Base-by-base conservation (phyloP, 75 land plant species). In the Selaginella moellendorffii region DNA sequence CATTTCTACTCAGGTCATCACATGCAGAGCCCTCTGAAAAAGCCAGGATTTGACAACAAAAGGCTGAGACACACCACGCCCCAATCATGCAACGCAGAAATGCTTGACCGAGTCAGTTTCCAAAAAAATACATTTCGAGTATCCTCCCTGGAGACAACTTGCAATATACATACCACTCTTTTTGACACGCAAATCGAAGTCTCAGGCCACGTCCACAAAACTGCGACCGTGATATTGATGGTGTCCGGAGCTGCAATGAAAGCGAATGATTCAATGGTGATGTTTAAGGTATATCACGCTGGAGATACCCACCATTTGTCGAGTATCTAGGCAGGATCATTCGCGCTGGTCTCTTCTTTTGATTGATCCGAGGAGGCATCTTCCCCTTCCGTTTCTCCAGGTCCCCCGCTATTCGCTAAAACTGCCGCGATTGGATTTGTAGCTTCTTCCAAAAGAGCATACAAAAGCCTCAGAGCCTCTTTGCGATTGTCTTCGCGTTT, bases 401-500 rank as follows among this genome's bases (percentile, higher is more conserved):
- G n/a, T n/a, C n/a, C n/a, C n/a, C n/a, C n/a, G n/a, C n/a, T 14
- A 36, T 36, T 36, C 10, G 46, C 46, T 36, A 36, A 36, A 36
- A 36, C 46, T 14, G 46, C 46, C 10, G 46, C 46, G 14, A 36
- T 36, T 36, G 46, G 46, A 36, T 82, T 82, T 24, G 66, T 73
- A 27, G 97, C 93, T 56, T 91, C 97, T 61, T 84, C 88, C 54
- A 91, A 79, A 54, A 91, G 70, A 2, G 80, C 77, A 31, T 69
- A 72, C 21, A 91, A 66, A 53, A 82, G 84, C 71, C 97, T 70
- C 54, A 84, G 71, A 54, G 81, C 86, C 67, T 91, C 97, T 73
- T 91, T 91, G 59, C 93, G 76, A 60, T 91, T 91, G 63, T 91
- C 97, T 70, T 91, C 93, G 0, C 97, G 75, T 17, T 82, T 78